These are phyloP conservation scores for Nannochloropsis salina DNA, from an alignment of 108 stramenopile genomes.

Conservation along the genomic window DNA sequence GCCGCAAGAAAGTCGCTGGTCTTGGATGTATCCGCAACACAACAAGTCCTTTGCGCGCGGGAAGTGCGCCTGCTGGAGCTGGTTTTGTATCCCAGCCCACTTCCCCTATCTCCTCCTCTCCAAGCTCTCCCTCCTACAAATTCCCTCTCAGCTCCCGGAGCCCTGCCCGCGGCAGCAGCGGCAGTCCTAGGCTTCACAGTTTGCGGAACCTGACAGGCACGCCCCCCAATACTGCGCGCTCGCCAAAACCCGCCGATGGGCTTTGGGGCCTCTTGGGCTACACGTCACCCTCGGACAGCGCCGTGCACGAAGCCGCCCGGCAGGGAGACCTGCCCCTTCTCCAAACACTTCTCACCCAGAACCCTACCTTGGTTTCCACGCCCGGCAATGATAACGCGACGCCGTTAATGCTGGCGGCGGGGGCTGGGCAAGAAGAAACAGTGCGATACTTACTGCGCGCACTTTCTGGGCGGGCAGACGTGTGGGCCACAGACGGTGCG, in stretches of 20 bases:
- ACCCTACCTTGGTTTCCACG: not conserved
- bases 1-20: not conserved
- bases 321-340: not conserved
- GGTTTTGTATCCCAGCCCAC: not conserved
- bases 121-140: not conserved
- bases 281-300: not conserved
- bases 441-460: not conserved
- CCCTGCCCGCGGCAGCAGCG: too few species aligned
- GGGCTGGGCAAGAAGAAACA: slow-evolving; percentile 8
- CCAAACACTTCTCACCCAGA: not conserved
- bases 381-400: not conserved
- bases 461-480: not conserved
- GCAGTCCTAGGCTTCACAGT: too few species aligned
- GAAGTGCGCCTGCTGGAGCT: not conserved
- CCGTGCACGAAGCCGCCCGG: not conserved
- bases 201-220: not conserved
- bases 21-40: not conserved
- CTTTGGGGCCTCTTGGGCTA: not conserved
- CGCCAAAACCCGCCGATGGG: not conserved
- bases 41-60: too few species aligned
- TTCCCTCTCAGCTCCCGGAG: not conserved
- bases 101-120: not conserved
- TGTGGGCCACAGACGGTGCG: not conserved
- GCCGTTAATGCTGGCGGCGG: not conserved
- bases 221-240: not conserved